phyloP scores from a whole-genome alignment of 495 filamentous ascomycete species.

The Bryoglossum gracile region DNA sequence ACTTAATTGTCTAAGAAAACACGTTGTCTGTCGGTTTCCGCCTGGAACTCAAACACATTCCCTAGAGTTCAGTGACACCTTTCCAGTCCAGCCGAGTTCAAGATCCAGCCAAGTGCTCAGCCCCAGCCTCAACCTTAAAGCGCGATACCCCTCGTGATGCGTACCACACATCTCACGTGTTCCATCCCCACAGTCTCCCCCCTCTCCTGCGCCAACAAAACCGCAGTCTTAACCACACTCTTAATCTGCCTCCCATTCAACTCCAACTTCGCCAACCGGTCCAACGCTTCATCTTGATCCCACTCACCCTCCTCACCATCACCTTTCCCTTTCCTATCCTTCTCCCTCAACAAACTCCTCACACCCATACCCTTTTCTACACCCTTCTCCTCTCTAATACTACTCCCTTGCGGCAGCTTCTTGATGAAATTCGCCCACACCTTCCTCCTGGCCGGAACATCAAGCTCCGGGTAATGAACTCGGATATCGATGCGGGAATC shows the following conservation, averaged over 20 bases:
- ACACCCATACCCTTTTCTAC: not conserved
- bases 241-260: constrained; percentile 21
- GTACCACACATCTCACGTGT: constrained; percentile 6
- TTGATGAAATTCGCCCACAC: not conserved
- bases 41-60: too few relatives aligned
- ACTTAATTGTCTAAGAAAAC: too few relatives aligned
- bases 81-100: too few relatives aligned
- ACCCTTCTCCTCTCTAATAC: not conserved
- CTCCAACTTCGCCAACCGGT: constrained; percentile 5
- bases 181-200: constrained; percentile 1
- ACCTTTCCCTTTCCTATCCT: not conserved
- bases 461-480: constrained; percentile 6
- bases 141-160: constrained; percentile 1
- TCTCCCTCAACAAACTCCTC: not conserved
- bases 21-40: too few relatives aligned
- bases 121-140: too few relatives aligned
- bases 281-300: constrained; percentile 1
- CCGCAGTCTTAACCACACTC: constrained; percentile 17
- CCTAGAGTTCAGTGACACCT: too few relatives aligned
- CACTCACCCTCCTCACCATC: not conserved
- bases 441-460: not conserved
- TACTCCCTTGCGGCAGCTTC: not conserved
- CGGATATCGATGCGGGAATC: constrained; percentile 12
- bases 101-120: too few relatives aligned
- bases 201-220: constrained; percentile 8